A percentile compares a stretch with the other conserved stretches of the same genome.
phyloP scores from a whole-genome alignment of 306 rosid genomes.

The Chamaecrista fasciculata region DNA sequence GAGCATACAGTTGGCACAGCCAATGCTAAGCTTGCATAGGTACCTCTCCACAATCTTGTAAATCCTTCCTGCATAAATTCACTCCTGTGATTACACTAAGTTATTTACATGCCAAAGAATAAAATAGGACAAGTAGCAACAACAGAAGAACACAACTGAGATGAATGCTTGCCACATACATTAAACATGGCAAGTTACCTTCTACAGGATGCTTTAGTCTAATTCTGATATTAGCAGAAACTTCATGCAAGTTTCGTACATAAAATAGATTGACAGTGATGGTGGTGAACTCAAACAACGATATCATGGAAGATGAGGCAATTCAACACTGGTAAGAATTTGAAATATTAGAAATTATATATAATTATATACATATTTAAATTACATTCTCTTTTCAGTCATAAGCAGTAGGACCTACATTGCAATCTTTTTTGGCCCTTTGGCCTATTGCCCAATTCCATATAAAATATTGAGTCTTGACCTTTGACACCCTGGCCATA shows the following conservation, averaged over 20 bases:
- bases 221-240: conserved; percentile 1
- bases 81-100: conserved; percentile 40
- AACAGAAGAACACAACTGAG: neutral
- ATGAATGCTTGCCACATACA: neutral
- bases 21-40: conserved; percentile 82
- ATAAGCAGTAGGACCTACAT: neutral
- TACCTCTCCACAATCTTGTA: conserved; percentile 88
- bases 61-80: conserved; percentile 88
- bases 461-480: no score
- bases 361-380: neutral
- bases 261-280: neutral
- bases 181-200: conserved; percentile 11
- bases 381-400: no score
- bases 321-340: neutral
- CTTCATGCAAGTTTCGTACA: neutral
- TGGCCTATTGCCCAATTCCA: neutral
- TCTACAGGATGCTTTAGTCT: neutral
- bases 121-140: neutral
- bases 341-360: neutral
- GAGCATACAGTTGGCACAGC: conserved; percentile 92
- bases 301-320: neutral
- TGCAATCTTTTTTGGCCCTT: neutral
- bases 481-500: no score
- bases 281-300: neutral
- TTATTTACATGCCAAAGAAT: conserved; percentile 16